phyloP scores from a whole-genome alignment of 1,284 basidiomycete species.

The Sanguinoderma infundibulare region DNA sequence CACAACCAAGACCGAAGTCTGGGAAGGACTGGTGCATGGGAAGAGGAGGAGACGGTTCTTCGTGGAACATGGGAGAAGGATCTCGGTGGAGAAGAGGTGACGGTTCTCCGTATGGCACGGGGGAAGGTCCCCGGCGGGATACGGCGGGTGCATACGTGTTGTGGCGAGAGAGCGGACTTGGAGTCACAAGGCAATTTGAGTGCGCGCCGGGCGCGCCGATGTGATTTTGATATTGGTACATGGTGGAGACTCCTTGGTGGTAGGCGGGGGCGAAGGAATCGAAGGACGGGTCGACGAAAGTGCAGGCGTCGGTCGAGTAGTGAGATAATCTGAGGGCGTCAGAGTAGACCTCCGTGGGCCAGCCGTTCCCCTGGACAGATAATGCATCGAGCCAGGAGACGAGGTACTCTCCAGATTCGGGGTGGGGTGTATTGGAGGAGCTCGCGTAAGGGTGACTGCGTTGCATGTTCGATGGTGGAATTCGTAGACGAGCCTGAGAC shows the following conservation, averaged over 20 bases:
- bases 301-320: not conserved
- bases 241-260: not conserved
- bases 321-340: not conserved
- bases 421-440: not conserved
- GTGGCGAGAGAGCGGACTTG: not conserved
- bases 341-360: not conserved
- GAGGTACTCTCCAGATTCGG: not conserved
- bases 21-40: not conserved
- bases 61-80: not conserved
- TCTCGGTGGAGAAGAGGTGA: not conserved
- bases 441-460: not conserved
- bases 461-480: not conserved
- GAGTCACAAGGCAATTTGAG: not conserved
- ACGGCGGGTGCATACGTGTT: not conserved
- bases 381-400: not conserved
- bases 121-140: not conserved
- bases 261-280: not conserved
- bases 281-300: not conserved
- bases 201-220: not conserved
- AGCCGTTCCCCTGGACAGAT: not conserved
- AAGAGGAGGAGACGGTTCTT: not conserved
- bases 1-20: not conserved
- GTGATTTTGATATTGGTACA: not conserved
- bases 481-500: not conserved
- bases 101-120: not conserved